phyloP scores from a whole-genome alignment of 495 filamentous ascomycete species.

The Jackrogersella multiformis region DNA sequence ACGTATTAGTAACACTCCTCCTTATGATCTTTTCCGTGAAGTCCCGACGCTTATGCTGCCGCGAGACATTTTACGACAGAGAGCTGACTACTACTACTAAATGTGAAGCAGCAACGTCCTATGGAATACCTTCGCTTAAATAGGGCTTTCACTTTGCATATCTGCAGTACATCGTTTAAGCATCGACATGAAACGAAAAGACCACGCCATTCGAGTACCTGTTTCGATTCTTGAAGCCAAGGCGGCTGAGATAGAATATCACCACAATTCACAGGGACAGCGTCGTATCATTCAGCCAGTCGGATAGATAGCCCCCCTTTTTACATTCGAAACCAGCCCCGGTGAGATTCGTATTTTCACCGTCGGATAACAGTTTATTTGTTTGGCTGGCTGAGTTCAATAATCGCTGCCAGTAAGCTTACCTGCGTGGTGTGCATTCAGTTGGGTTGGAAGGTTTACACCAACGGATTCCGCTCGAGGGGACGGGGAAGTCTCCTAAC shows the following conservation, averaged over 20 bases:
- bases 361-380: neutral
- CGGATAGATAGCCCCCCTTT: neutral
- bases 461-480: constrained; percentile 16
- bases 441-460: constrained; percentile 9
- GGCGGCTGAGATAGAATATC: neutral
- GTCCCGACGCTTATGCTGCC: neutral
- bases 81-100: neutral
- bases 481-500: neutral
- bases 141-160: neutral
- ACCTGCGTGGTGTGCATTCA: neutral
- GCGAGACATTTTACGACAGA: neutral
- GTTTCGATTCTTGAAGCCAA: neutral
- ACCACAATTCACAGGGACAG: neutral
- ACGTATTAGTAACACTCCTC: neutral
- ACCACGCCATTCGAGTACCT: neutral
- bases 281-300: neutral
- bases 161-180: neutral
- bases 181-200: neutral
- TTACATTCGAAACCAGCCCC: neutral
- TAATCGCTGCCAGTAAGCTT: constrained; percentile 11
- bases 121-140: neutral
- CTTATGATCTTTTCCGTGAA: neutral
- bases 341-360: neutral
- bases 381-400: neutral
- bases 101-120: neutral